Conservation (phyloP, 768 basidiomycete genomes). For the Roridomyces roridus region DNA sequence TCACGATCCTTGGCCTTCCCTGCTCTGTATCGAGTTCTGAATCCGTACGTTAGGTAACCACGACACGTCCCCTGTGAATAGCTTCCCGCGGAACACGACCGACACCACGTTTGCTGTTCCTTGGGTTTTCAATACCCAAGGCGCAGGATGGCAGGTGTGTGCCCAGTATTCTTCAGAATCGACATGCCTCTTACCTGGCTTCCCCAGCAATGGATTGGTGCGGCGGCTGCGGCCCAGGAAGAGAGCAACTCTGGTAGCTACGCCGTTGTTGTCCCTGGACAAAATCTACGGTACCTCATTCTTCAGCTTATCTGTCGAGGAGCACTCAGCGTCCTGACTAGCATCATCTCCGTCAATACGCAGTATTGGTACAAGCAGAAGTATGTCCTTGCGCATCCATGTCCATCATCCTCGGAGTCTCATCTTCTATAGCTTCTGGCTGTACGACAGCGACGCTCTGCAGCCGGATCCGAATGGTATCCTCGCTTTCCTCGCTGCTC, state of each 20-base stretch:
- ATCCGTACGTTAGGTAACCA: background rate
- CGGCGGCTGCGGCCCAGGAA: constrained; percentile 32
- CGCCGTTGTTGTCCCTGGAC: constrained; percentile 36
- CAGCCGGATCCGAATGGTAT: constrained; percentile 50
- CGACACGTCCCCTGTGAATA: constrained; percentile 47
- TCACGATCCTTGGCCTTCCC: no score
- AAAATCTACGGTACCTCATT: constrained; percentile 27
- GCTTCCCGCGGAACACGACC: constrained; percentile 42
- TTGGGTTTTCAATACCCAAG: constrained; percentile 42
- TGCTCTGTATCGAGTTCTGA: no score
- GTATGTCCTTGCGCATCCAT: constrained; percentile 12
- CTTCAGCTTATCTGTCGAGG: no score
- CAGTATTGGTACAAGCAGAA: constrained; percentile 47
- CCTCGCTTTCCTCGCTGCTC: constrained; percentile 41
- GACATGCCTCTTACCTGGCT: no score
- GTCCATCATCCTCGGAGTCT: background rate
- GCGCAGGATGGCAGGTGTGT: constrained; percentile 33
- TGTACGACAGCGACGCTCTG: constrained; percentile 44
- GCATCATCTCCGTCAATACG: constrained; percentile 46
- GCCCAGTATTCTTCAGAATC: no score
- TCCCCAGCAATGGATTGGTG: constrained; percentile 40
- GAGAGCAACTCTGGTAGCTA: constrained; percentile 42
- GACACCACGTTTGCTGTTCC: constrained; percentile 30
- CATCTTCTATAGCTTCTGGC: constrained; percentile 37
- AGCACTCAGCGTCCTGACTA: no score